These are phyloP conservation scores for Narthecium ossifragum DNA, from an alignment of 106 monocot genomes.

Conservation along the genomic window DNA sequence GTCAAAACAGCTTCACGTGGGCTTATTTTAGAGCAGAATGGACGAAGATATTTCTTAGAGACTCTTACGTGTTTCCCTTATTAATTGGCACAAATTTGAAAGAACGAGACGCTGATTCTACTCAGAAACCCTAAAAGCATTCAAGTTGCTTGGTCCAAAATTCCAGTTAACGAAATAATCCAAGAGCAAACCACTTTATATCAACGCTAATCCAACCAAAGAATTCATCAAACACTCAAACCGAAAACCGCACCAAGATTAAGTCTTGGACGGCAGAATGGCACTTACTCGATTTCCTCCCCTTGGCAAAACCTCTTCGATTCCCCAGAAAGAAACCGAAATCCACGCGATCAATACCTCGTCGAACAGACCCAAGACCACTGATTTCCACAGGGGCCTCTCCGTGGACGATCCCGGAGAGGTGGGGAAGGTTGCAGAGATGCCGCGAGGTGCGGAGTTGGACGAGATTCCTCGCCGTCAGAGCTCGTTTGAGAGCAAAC, in stretches of 20 bases:
- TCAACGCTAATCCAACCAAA: neutral
- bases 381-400: neutral
- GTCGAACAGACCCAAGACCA: neutral
- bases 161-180: too few relatives aligned
- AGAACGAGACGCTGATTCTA: too few relatives aligned
- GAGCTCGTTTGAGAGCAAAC: constrained; percentile 25
- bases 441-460: constrained; percentile 13
- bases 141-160: too few relatives aligned
- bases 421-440: constrained; percentile 19
- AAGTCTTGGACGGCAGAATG: neutral
- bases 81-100: too few relatives aligned
- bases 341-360: neutral
- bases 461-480: constrained; percentile 15
- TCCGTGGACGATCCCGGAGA: constrained; percentile 12
- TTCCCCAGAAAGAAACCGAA: constrained; percentile 12
- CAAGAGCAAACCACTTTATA: neutral
- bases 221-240: too few relatives aligned
- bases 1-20: too few relatives aligned
- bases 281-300: constrained; percentile 53
- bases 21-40: too few relatives aligned
- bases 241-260: too few relatives aligned
- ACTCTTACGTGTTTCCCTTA: too few relatives aligned
- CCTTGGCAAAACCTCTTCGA: constrained; percentile 58
- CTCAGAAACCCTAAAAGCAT: too few relatives aligned
- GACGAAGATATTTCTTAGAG: too few relatives aligned